Percentiles rank a stretch among this genome's conserved stretches.
phyloP scores from a whole-genome alignment of 495 filamentous ascomycete genomes.

The Ascobolus immersus region DNA sequence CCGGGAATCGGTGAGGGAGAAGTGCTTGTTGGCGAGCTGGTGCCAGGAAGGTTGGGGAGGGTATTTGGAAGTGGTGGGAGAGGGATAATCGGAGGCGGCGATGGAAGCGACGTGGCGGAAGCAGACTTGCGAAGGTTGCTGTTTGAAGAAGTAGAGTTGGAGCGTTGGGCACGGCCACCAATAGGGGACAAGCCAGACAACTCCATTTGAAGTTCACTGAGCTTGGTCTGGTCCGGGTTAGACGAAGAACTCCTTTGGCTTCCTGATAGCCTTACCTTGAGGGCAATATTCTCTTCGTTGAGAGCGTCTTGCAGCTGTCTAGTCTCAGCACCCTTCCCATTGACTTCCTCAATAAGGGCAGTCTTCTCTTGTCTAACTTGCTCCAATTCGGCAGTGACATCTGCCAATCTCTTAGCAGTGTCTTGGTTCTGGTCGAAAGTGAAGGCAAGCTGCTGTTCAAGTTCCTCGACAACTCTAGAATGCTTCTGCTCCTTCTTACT shows the following conservation, averaged over 20 bases:
- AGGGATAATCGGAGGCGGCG: constrained; percentile 75
- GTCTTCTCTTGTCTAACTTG: constrained; percentile 39
- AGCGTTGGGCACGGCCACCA: constrained; percentile 33
- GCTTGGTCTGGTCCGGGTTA: constrained; percentile 25
- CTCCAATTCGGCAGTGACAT: constrained; percentile 31
- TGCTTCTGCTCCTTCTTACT: constrained; percentile 52
- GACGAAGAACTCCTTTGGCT: neutral
- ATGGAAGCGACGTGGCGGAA: constrained; percentile 62
- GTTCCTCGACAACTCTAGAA: constrained; percentile 69
- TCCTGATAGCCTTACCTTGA: constrained; percentile 34
- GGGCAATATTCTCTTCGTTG: constrained; percentile 32
- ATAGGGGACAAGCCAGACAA: constrained; percentile 11
- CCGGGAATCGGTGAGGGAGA: constrained; percentile 24
- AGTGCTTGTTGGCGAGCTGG: constrained; percentile 17
- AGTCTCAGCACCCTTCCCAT: constrained; percentile 24
- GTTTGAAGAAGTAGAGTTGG: constrained; percentile 44
- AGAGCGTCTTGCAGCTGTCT: constrained; percentile 33
- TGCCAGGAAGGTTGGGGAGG: constrained; percentile 9
- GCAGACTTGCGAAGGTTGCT: constrained; percentile 59
- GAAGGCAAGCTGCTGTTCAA: constrained; percentile 86
- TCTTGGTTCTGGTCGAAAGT: constrained; percentile 81
- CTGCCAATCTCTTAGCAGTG: constrained; percentile 47
- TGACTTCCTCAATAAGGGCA: constrained; percentile 32
- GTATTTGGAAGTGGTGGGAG: constrained; percentile 59
- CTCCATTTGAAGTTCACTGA: constrained; percentile 24